Conservation (phyloP, 2,329 filamentous ascomycete genomes). For the Neurospora sp. region DNA sequence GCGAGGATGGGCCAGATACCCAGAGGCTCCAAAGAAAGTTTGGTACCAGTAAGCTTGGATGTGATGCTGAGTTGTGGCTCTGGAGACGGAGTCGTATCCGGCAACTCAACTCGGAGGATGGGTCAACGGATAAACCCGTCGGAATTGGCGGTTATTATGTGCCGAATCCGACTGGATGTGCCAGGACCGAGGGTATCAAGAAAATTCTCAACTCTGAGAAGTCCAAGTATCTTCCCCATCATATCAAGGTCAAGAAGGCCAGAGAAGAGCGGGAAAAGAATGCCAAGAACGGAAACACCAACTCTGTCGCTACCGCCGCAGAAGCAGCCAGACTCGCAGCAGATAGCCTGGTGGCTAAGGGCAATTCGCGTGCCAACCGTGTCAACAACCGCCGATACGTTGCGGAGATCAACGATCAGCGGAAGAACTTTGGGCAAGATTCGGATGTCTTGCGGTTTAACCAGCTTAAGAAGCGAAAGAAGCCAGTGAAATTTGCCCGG, state of each 20-base stretch:
- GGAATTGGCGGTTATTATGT: conserved; percentile 64
- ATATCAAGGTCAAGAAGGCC: conserved; percentile 88
- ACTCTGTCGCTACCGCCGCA: conserved; percentile 49
- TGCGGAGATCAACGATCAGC: conserved; percentile 91
- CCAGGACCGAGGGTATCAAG: conserved; percentile 85
- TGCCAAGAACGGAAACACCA: conserved; percentile 55
- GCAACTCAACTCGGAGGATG: conserved; percentile 39
- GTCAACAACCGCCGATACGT: conserved; percentile 92
- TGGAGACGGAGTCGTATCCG: conserved; percentile 47
- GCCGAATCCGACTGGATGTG: conserved; percentile 72
- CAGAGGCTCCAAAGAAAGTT: conserved; percentile 40
- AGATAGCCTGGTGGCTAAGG: conserved; percentile 74
- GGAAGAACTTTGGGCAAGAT: conserved; percentile 72
- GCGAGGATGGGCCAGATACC: conserved; percentile 38
- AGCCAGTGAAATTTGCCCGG: conserved; percentile 93
- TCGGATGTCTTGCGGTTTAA: conserved; percentile 95
- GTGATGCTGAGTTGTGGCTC: conserved; percentile 42
- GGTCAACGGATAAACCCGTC: conserved; percentile 20
- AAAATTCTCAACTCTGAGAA: conserved; percentile 97
- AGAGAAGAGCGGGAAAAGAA: conserved; percentile 83
- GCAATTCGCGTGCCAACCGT: conserved; percentile 84
- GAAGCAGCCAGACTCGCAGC: conserved; percentile 64
- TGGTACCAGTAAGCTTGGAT: conserved; percentile 30
- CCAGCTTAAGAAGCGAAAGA: conserved; percentile 98
- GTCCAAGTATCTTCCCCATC: conserved; percentile 94